Conservation (phyloP, 768 basidiomycete species). For the Termitomyces sp. region DNA sequence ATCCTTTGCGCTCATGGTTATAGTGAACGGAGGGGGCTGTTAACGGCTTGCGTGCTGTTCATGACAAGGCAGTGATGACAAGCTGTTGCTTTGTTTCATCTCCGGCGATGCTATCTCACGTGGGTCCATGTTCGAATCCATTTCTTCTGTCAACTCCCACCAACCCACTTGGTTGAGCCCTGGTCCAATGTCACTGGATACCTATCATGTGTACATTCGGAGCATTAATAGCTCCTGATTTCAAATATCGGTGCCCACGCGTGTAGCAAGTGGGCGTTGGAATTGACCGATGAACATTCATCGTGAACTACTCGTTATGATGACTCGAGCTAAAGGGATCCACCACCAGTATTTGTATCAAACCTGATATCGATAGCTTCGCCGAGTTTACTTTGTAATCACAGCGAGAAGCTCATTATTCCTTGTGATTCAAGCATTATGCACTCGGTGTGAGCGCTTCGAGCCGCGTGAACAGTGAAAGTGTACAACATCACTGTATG, state of each 20-base stretch:
- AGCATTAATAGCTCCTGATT: neutral
- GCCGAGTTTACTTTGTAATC: neutral
- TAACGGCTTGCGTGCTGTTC: conserved; percentile 4
- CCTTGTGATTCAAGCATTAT: neutral
- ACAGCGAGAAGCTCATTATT: neutral
- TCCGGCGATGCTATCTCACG: conserved; percentile 6
- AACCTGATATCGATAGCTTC: neutral
- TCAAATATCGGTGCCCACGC: neutral
- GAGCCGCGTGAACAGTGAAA: neutral
- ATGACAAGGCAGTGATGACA: conserved; percentile 3
- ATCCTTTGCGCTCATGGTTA: conserved; percentile 12
- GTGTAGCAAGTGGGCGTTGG: neutral
- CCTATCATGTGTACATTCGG: neutral
- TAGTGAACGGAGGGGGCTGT: neutral
- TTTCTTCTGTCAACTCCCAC: neutral
- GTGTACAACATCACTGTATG: neutral
- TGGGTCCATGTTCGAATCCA: neutral
- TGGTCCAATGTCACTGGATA: neutral
- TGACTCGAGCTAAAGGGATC: neutral
- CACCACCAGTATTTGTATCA: neutral
- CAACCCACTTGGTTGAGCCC: neutral
- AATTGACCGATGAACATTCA: neutral
- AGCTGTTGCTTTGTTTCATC: conserved; percentile 11
- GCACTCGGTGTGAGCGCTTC: neutral
- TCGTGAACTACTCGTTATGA: neutral